Evolutionary conservation across 179 eudicot genomes (phyloP), one percentile per base, ranked within the genome.

Genomic region (Heliamphora pulchella): DNA sequence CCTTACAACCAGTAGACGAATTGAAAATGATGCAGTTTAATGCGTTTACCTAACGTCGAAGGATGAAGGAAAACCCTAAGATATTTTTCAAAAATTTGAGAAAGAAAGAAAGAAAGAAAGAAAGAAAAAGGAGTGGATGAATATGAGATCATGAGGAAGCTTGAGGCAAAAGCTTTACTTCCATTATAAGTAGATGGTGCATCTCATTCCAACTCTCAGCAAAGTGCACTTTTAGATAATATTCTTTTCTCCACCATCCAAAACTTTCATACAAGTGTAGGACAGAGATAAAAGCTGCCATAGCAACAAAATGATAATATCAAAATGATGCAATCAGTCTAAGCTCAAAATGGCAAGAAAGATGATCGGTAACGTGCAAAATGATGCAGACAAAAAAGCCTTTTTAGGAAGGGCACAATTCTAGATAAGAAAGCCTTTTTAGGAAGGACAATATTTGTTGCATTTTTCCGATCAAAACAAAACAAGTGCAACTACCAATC

Each of bases 171-270:
- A 84, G 18, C 58, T 83, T 86, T 93, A 94, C 99, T 86, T 96
- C 99, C 98, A 96, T 94, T 77, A 96, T 96, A 80, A 96, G 94
- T 79, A 94, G 91, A 88, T 96, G 99, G 83, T 96, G 99, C 99
- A 96, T 94, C 88, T 96, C 99, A 89, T 96, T 96, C 99, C 98
- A 96, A 91, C 99, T 96, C 91, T 96, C 97, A 79, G 98, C 99
- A 88, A 96, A 96, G 89, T 96, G 99, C 73, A 96, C 99, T 87
- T 96, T 94, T 80, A 96, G 83, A 86, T 94, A 96, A 84, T 96
- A 98, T 64, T 98, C 92, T 86, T 89, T 88, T 88, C 99, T 91
- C 99, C 99, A 96, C 97, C 98, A 94, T 78, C 99, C 99, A 81
- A 92, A 91, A 78, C 92, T 94, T 87, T 96, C 99, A 79, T 96